Conservation (phyloP, 371 early-diverging fungal genomes). For the Globomyces sp. region DNA sequence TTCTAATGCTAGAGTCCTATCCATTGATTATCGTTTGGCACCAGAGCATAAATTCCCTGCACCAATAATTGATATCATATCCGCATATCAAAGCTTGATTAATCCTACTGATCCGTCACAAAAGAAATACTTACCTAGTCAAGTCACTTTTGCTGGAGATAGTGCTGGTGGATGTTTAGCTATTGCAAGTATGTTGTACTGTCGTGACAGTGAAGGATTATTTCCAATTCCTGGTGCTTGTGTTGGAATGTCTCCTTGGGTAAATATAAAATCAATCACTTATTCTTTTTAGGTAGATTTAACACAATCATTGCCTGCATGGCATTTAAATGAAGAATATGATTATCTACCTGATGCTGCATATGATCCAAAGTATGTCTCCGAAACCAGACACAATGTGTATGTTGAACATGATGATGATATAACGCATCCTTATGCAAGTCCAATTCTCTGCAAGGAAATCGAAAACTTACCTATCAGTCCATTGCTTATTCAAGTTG, state of each 20-base stretch:
- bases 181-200: conserved; percentile 32
- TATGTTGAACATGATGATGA: conserved; percentile 30
- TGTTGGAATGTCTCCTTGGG: conserved; percentile 59
- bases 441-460: conserved; percentile 34
- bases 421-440: conserved; percentile 31
- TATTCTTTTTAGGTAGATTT: conserved; percentile 16
- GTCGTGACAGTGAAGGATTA: conserved; percentile 34
- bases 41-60: conserved; percentile 83
- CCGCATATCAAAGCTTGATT: conserved; percentile 70
- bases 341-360: conserved; percentile 56
- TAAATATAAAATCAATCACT: conserved; percentile 52
- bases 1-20: conserved; percentile 35
- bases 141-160: conserved; percentile 79
- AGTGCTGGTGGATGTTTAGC: conserved; percentile 64
- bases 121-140: conserved; percentile 45
- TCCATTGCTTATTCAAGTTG: conserved; percentile 60
- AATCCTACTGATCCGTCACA: conserved; percentile 46
- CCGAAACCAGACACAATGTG: conserved; percentile 23
- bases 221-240: conserved; percentile 46
- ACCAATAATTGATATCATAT: conserved; percentile 74
- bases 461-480: conserved; percentile 29
- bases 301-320: conserved; percentile 59
- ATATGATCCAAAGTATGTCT: conserved; percentile 33
- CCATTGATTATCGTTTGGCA: conserved; percentile 79
- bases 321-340: conserved; percentile 49